These are phyloP conservation scores for Xylaria sp. DNA, from an alignment of 2,329 filamentous ascomycete genomes.

Conservation along the genomic window DNA sequence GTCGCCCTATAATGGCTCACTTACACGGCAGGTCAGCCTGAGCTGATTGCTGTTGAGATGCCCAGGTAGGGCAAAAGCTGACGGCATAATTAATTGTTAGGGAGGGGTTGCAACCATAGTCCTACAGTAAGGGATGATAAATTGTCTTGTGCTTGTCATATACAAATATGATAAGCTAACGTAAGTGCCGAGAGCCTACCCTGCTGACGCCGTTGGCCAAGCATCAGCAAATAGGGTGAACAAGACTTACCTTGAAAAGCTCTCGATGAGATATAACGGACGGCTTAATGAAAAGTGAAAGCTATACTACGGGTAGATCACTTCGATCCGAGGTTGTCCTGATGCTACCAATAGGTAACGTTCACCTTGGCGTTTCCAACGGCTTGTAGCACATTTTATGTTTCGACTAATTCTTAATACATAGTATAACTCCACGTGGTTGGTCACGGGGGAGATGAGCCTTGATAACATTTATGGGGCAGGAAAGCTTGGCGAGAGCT, in stretches of 20 bases:
- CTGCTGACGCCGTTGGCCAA: not conserved
- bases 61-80: not conserved
- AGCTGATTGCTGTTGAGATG: conserved; percentile 8
- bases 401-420: conserved; percentile 6
- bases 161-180: not conserved
- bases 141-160: not conserved
- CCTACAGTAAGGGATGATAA: not conserved
- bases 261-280: not conserved
- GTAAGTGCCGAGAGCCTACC: conserved; percentile 5
- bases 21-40: conserved; percentile 15
- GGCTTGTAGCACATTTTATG: not conserved
- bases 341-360: not conserved
- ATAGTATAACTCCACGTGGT: not conserved
- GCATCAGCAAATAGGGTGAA: not conserved
- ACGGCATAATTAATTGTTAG: not conserved
- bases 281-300: not conserved
- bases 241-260: not conserved
- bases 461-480: conserved; percentile 11
- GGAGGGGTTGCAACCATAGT: not conserved
- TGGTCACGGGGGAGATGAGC: conserved; percentile 6
- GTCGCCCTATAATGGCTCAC: not conserved
- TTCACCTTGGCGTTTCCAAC: conserved; percentile 15
- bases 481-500: conserved; percentile 6
- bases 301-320: no score
- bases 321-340: no score